These are phyloP conservation scores for Candida bentonensis DNA, from an alignment of 805 yeast species.

Conservation along the genomic window DNA sequence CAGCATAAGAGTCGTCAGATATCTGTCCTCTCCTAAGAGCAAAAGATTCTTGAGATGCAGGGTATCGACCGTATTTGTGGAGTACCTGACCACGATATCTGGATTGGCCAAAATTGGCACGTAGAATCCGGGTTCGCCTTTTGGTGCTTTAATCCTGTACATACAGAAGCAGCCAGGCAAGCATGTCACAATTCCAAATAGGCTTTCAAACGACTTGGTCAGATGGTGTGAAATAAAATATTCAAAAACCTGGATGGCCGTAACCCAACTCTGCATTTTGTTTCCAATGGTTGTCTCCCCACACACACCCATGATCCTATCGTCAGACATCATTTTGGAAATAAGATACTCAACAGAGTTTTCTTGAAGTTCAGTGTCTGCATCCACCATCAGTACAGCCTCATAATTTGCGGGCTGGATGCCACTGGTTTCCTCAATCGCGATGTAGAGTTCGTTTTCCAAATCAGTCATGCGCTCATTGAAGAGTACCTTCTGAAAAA, in stretches of 20 bases:
- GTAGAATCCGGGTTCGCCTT: constrained; percentile 68
- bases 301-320: constrained; percentile 80
- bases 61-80: constrained; percentile 73
- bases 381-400: constrained; percentile 81
- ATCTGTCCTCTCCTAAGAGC: constrained; percentile 84
- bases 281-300: constrained; percentile 91
- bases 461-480: constrained; percentile 90
- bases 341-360: constrained; percentile 81
- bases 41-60: constrained; percentile 78
- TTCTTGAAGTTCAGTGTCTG: constrained; percentile 79
- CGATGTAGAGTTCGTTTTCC: constrained; percentile 62
- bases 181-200: constrained; percentile 90
- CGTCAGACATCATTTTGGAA: constrained; percentile 78
- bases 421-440: constrained; percentile 75
- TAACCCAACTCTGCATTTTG: constrained; percentile 74
- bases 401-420: constrained; percentile 72
- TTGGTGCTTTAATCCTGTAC: constrained; percentile 85
- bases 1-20: constrained; percentile 72
- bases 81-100: constrained; percentile 81
- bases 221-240: constrained; percentile 91
- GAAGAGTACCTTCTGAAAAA: constrained; percentile 73
- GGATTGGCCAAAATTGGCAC: constrained; percentile 90
- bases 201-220: constrained; percentile 85
- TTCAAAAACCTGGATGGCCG: constrained; percentile 88
- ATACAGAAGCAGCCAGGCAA: constrained; percentile 92